Base-by-base conservation (phyloP, 2,329 filamentous ascomycete species). In the Ustilaginoidea virens region DNA sequence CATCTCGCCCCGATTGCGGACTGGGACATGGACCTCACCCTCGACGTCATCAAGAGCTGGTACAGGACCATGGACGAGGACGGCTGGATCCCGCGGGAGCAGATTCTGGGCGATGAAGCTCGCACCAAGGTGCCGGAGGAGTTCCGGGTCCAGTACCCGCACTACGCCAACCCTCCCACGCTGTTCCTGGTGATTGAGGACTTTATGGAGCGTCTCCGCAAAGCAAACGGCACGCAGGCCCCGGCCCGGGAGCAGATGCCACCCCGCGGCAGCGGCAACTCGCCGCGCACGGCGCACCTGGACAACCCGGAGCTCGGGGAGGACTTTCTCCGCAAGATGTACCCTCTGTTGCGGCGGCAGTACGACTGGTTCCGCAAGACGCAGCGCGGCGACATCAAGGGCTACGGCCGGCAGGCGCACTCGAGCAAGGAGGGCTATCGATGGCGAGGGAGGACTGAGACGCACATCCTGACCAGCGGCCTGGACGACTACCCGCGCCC, bases 101-200 rank as follows among this genome's bases (percentile, higher is more conserved):
- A 94, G 55, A 96, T 98, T 34, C 69, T 98, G 2, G 90, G 90
- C 2, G 56, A 69, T 3, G 90, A 98, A 57, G 90, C 90, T 26
- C 75, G 87, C 37, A 93, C 80, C 65, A 96, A 94, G 55, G 90
- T 98, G 2, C 90, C 90, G 0, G 53, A 65, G 4, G 86, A 96
- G 53, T 98, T 98, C 51, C 86, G 92, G 44, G 70, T 85, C 10
- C 90, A 96, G 48, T 96, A 96, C 48, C 87, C 90, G 15, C 86
- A 96, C 52, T 94, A 94, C 45, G 90, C 90, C 29, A 98, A 98
- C 52, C 90, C 90, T 0, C 90, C 90, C 0, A 96, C 90, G 0
- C 66, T 96, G 2, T 94, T 93, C 56, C 74, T 96, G 47, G 75
- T 90, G 35, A 63, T 98, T 11, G 82, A 92, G 39, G 68, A 67